Evolutionary conservation across 2,329 filamentous ascomycete species (phyloP).

Genomic region (Colletotrichum godetiae): DNA sequence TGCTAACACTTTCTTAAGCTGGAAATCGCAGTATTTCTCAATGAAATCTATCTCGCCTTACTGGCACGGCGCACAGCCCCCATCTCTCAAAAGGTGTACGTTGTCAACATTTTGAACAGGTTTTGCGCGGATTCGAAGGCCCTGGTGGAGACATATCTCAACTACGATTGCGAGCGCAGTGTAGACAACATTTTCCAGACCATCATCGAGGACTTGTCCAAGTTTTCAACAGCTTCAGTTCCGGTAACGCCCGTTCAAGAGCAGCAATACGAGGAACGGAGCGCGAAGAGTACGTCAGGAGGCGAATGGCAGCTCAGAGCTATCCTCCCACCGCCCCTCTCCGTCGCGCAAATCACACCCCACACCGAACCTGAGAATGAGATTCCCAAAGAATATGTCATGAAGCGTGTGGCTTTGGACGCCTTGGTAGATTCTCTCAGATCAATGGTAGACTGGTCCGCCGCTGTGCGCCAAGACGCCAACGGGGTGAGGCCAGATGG

Average conservation of each 20-base stretch:
- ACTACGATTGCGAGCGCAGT: slow-evolving; percentile 96
- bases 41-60: slow-evolving; percentile 95
- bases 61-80: slow-evolving; percentile 89
- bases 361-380: slow-evolving; percentile 72
- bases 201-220: slow-evolving; percentile 92
- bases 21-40: slow-evolving; percentile 97
- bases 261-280: slow-evolving; percentile 86
- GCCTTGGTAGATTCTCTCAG: slow-evolving; percentile 88
- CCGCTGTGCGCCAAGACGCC: slow-evolving; percentile 71
- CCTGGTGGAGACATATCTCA: slow-evolving; percentile 94
- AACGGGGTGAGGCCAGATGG: slow-evolving; percentile 47
- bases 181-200: slow-evolving; percentile 98
- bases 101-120: slow-evolving; percentile 86
- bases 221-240: slow-evolving; percentile 84
- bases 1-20: slow-evolving; percentile 67
- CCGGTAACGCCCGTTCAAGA: slow-evolving; percentile 81
- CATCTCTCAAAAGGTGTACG: slow-evolving; percentile 90
- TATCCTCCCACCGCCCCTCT: slow-evolving; percentile 88
- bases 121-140: slow-evolving; percentile 88
- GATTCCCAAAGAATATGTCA: slow-evolving; percentile 87
- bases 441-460: slow-evolving; percentile 93
- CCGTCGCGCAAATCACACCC: slow-evolving; percentile 78
- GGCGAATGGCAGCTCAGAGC: slow-evolving; percentile 88
- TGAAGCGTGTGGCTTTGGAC: slow-evolving; percentile 91
- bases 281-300: slow-evolving; percentile 67